Percentiles rank a stretch among this genome's conserved stretches.
These are phyloP conservation scores for Suillus cothurnatus DNA, from an alignment of 768 basidiomycete genomes.

Conservation along the genomic window DNA sequence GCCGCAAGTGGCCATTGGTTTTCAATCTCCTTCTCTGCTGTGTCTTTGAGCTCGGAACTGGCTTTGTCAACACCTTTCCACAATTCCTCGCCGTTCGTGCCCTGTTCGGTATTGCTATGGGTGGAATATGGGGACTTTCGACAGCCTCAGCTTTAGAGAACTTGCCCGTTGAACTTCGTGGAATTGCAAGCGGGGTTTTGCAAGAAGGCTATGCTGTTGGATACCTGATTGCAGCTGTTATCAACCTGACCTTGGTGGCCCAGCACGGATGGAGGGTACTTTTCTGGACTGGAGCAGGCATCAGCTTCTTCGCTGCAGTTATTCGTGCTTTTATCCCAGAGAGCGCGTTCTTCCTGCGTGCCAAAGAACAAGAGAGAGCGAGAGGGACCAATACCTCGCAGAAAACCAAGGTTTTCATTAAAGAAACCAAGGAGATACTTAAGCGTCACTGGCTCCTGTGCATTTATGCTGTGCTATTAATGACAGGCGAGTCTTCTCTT, in stretches of 20 bases:
- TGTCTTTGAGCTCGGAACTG: slow-evolving; percentile 74
- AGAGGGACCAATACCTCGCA: slow-evolving; percentile 37
- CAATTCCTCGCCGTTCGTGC: slow-evolving; percentile 83
- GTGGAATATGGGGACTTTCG: slow-evolving; percentile 87
- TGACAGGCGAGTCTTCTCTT: slow-evolving; percentile 49
- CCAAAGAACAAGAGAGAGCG: slow-evolving; percentile 54
- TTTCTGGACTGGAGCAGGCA: slow-evolving; percentile 79
- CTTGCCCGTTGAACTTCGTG: slow-evolving; percentile 84
- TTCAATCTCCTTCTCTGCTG: slow-evolving; percentile 71
- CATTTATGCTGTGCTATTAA: slow-evolving; percentile 81
- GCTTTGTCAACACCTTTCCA: slow-evolving; percentile 75
- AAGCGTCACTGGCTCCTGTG: slow-evolving; percentile 81
- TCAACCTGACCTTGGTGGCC: slow-evolving; percentile 68
- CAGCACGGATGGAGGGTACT: slow-evolving; percentile 66
- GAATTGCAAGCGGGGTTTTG: slow-evolving; percentile 79
- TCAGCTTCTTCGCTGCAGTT: slow-evolving; percentile 68
- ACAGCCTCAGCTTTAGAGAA: slow-evolving; percentile 86
- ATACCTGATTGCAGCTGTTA: slow-evolving; percentile 80
- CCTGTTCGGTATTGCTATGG: slow-evolving; percentile 88
- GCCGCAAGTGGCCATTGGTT: slow-evolving; percentile 93
- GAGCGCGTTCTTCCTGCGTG: slow-evolving; percentile 70
- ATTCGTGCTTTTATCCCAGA: slow-evolving; percentile 76
- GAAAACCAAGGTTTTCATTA: slow-evolving; percentile 73
- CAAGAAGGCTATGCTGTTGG: slow-evolving; percentile 92
- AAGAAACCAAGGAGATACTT: slow-evolving; percentile 75